Conservation (phyloP, 2,329 filamentous ascomycete genomes). For the Cladosporium sp. region DNA sequence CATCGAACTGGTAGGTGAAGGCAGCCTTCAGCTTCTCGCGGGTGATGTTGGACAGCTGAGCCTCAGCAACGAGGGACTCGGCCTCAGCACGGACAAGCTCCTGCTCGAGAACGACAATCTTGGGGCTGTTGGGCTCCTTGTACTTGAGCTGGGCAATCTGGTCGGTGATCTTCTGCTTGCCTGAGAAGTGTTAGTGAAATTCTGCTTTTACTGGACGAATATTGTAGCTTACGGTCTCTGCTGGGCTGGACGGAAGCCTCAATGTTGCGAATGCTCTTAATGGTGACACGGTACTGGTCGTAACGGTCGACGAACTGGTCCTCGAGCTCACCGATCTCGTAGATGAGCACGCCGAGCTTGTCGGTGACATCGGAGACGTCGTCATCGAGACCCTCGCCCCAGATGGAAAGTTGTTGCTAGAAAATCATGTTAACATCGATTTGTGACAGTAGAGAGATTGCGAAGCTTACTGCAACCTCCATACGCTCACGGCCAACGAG, state of each 20-base stretch:
- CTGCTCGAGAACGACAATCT: conserved; percentile 96
- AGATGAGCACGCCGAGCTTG: conserved; percentile 95
- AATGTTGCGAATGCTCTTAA: conserved; percentile 99
- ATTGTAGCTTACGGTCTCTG: conserved; percentile 72
- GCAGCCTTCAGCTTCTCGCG: conserved; percentile 99
- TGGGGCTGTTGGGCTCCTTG: conserved; percentile 97
- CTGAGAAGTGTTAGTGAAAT: conserved; percentile 43
- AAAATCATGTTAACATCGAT: background rate
- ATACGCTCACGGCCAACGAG: conserved; percentile 92
- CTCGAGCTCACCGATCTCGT: conserved; percentile 97
- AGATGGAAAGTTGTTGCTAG: conserved; percentile 97
- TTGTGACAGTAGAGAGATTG: background rate
- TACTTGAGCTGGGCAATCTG: conserved; percentile 99
- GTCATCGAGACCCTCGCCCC: conserved; percentile 93
- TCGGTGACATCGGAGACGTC: conserved; percentile 98
- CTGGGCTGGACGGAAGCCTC: conserved; percentile 97
- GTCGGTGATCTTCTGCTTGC: conserved; percentile 98
- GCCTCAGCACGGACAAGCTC: conserved; percentile 97
- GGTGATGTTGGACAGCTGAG: conserved; percentile 97
- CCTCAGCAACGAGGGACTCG: conserved; percentile 97
- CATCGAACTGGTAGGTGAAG: conserved; percentile 97
- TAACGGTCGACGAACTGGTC: conserved; percentile 98
- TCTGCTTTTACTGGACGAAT: background rate
- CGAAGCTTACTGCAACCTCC: conserved; percentile 85
- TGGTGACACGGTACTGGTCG: conserved; percentile 97